Base-by-base conservation (phyloP, 2,329 filamentous ascomycete genomes). In the Ophiosphaerella narmari region DNA sequence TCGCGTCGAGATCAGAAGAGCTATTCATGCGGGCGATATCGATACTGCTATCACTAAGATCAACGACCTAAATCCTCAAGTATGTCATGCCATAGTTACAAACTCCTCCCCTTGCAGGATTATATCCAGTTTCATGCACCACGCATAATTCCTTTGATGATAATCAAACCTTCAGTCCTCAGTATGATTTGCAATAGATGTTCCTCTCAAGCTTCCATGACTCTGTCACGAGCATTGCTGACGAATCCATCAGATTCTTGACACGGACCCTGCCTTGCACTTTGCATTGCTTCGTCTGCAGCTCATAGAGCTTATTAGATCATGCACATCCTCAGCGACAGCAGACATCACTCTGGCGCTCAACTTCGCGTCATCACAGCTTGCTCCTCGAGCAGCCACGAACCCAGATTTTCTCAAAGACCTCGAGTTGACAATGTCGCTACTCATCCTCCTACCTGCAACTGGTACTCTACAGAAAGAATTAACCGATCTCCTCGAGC, bases 101-200 rank as follows among this genome's bases (percentile, higher is more conserved):
- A 21, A 21, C 18, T 18, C 52, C 36, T 21, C 34, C 31, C 29
- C 78, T 84, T 82, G 83, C 77, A 92, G 94, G 94, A 99, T 99
- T 96, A 96, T 81, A 90, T 81, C 83, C 60, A 88, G 82, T 92
- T 86, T 96, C 93, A 99, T 99, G 94, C 94, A 99, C 94, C 94
- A 99, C 94, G 91, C 94, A 91, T 94, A 97, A 85, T 65, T 62
- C 85, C 86, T 84, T 85, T 94, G 94, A 95, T 95, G 93, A 97
- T 83, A 86, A 87, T 80, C 79, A 85, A 83, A 71, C 66, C 86
- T 89, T 89, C 86, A 90, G 85, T 89, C 85, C 84, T 89, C 85
- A 89, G 84, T 87, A 91, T 94, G 90, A 95, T 69, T 35, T 55
- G 57, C 56, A 65, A 48, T 46, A 59, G 38, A 24, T 46, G 47